These are phyloP conservation scores for Collybiopsis confluens DNA, from an alignment of 768 basidiomycete species.

Conservation along the genomic window DNA sequence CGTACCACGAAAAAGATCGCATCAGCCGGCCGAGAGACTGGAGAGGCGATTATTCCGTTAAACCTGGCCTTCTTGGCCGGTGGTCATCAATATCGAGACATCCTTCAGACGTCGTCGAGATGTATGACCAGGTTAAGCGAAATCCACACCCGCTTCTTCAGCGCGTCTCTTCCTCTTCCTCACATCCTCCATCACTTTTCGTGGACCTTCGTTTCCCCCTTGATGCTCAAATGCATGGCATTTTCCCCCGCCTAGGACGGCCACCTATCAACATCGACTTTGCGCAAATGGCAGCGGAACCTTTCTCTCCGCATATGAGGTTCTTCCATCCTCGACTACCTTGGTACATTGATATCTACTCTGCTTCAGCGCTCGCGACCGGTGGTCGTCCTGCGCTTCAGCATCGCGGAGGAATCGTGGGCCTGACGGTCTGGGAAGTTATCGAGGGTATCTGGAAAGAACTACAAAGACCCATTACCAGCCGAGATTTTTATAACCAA, in stretches of 20 bases:
- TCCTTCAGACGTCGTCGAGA: constrained; percentile 27
- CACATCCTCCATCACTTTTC: constrained; percentile 31
- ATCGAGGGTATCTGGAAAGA: constrained; percentile 40
- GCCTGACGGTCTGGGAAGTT: constrained; percentile 51
- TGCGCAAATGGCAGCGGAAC: constrained; percentile 48
- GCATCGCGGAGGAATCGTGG: background rate
- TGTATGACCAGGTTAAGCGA: constrained; percentile 26
- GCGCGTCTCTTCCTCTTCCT: constrained; percentile 20
- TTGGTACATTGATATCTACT: constrained; percentile 62
- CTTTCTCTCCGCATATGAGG: constrained; percentile 46
- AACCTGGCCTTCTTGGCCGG: constrained; percentile 9
- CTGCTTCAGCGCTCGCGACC: constrained; percentile 36
- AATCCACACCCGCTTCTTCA: constrained; percentile 21
- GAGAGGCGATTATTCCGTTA: constrained; percentile 33
- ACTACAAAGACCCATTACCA: constrained; percentile 41
- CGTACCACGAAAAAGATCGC: background rate
- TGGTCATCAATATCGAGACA: constrained; percentile 22
- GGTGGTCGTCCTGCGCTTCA: constrained; percentile 28
- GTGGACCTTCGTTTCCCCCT: constrained; percentile 49
- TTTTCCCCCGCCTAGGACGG: constrained; percentile 42
- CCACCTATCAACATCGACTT: constrained; percentile 45
- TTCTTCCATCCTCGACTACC: constrained; percentile 55
- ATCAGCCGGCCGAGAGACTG: constrained; percentile 33
- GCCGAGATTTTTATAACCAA: constrained; percentile 56
- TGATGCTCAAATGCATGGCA: constrained; percentile 15